phyloP scores from a whole-genome alignment of 1,284 basidiomycete genomes.

The Irpex sp. region DNA sequence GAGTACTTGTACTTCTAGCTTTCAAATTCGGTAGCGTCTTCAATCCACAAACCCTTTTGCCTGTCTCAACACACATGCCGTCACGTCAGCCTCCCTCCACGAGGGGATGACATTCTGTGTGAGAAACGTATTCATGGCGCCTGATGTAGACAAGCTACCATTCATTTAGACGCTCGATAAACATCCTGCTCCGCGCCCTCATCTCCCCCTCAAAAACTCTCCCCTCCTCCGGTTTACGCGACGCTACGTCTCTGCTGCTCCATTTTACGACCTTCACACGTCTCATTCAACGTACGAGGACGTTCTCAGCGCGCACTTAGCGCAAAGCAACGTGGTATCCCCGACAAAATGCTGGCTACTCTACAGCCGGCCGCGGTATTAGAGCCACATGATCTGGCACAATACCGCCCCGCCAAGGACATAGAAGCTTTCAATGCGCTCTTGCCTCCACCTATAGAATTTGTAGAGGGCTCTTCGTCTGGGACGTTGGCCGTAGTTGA shows the following conservation, averaged over 20 bases:
- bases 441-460: conserved; percentile 72
- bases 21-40: too few species aligned
- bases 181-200: conserved; percentile 1
- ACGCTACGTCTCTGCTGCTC: background rate
- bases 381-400: conserved; percentile 46
- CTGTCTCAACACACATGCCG: too few species aligned
- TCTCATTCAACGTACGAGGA: background rate
- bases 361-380: conserved; percentile 49
- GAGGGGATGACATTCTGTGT: background rate
- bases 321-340: background rate
- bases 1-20: background rate
- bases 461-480: conserved; percentile 76
- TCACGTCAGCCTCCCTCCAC: background rate
- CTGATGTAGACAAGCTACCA: background rate
- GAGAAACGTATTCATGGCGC: background rate
- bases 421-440: conserved; percentile 71
- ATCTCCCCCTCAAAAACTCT: background rate
- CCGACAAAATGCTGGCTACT: conserved; percentile 52
- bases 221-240: background rate
- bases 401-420: conserved; percentile 64
- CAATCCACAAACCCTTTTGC: too few species aligned
- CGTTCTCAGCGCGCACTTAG: background rate
- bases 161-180: background rate
- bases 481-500: conserved; percentile 64
- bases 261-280: background rate